These are phyloP conservation scores for Fagus crenata DNA, from an alignment of 306 rosid species.

Conservation along the genomic window DNA sequence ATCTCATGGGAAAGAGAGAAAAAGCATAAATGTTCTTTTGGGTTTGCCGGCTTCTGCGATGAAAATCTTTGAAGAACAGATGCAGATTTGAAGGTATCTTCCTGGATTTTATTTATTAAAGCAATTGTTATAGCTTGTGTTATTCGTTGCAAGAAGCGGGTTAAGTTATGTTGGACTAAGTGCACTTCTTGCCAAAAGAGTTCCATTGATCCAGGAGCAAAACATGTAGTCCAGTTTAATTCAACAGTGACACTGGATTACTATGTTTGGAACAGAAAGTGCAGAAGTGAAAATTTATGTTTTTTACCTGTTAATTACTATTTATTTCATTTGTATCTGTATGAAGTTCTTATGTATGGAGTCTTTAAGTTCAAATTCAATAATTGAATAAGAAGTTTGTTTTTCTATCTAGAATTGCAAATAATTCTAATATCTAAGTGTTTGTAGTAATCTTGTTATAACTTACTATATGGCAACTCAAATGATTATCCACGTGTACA, in stretches of 20 bases:
- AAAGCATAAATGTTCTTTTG: conserved; percentile 60
- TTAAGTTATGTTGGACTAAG: neutral
- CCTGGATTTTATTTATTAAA: neutral
- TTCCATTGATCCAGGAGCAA: neutral
- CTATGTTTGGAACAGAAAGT: neutral
- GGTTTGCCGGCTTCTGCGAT: conserved; percentile 86
- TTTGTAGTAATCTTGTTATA: too few relatives aligned
- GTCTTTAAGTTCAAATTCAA: neutral
- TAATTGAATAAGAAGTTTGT: neutral
- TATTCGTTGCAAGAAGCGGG: neutral
- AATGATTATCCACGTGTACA: too few relatives aligned
- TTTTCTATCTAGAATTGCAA: neutral
- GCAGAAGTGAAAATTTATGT: neutral
- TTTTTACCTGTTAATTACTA: neutral
- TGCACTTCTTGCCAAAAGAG: neutral
- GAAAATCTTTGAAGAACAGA: conserved; percentile 52
- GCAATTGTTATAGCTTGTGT: conserved; percentile 4
- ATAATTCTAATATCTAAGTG: neutral
- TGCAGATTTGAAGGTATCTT: conserved; percentile 29
- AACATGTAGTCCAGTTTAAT: neutral
- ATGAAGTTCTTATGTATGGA: neutral
- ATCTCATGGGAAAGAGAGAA: conserved; percentile 52
- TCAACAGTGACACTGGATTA: neutral
- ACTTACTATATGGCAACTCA: too few relatives aligned
- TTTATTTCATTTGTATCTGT: conserved; percentile 4